Evolutionary conservation across 495 filamentous ascomycete species (phyloP).

Genomic region (Trichocladium antarcticum): DNA sequence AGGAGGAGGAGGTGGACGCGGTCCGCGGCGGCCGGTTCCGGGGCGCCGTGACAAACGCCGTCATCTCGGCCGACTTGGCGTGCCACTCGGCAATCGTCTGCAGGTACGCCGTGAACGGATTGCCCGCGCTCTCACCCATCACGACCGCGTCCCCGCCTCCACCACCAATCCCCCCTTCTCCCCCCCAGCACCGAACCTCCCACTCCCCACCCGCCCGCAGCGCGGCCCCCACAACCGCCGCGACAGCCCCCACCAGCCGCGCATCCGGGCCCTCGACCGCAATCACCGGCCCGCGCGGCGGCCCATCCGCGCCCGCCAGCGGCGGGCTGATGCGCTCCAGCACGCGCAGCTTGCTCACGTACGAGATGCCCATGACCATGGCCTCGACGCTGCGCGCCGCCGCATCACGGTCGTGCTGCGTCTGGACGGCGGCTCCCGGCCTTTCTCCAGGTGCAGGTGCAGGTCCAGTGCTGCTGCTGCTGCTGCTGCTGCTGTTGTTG

Average conservation of each 20-base stretch:
- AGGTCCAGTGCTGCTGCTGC: too few relatives aligned
- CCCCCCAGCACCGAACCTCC: conserved; percentile 43
- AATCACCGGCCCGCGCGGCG: conserved; percentile 60
- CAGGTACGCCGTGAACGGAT: conserved; percentile 53
- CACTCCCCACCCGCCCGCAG: conserved; percentile 47
- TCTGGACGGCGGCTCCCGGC: too few relatives aligned
- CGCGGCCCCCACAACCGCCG: conserved; percentile 49
- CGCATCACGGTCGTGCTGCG: too few relatives aligned
- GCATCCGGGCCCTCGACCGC: conserved; percentile 66
- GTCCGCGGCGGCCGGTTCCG: background rate
- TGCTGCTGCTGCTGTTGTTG: too few relatives aligned
- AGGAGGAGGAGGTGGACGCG: background rate
- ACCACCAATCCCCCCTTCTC: background rate
- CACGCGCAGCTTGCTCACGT: conserved; percentile 47
- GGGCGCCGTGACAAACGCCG: conserved; percentile 43
- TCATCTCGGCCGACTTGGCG: conserved; percentile 52
- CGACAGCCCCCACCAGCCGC: conserved; percentile 42
- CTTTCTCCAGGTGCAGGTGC: too few relatives aligned
- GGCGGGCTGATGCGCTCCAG: conserved; percentile 30
- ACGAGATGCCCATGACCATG: conserved; percentile 63
- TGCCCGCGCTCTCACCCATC: too few relatives aligned
- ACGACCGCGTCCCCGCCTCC: background rate
- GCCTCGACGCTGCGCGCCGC: conserved; percentile 43
- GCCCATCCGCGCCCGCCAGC: conserved; percentile 31
- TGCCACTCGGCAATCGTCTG: conserved; percentile 65